A percentile compares a stretch with the other conserved stretches of the same genome.
phyloP scores from a whole-genome alignment of 768 basidiomycete species.

The Termitomyces titanicus region DNA sequence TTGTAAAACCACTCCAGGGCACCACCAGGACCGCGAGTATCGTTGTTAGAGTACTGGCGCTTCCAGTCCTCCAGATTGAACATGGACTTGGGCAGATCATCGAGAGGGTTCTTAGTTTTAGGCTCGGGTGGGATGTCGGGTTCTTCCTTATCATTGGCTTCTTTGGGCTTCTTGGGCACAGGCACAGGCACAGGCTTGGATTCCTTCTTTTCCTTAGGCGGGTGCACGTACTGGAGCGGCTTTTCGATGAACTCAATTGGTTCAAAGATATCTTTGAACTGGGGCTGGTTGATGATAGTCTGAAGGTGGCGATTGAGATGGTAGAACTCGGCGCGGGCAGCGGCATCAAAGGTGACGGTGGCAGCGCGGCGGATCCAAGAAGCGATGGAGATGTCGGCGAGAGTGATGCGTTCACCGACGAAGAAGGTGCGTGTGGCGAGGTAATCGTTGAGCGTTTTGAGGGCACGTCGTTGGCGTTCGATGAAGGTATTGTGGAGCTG shows the following conservation, averaged over 20 bases:
- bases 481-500: constrained; percentile 55
- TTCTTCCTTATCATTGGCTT: constrained; percentile 83
- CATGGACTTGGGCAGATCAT: constrained; percentile 80
- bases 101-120: constrained; percentile 93
- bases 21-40: constrained; percentile 82
- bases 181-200: constrained; percentile 46
- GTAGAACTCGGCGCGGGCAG: constrained; percentile 60
- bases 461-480: constrained; percentile 54
- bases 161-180: constrained; percentile 62
- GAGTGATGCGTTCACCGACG: constrained; percentile 89
- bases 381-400: constrained; percentile 81
- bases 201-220: constrained; percentile 75
- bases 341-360: constrained; percentile 58
- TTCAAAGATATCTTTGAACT: constrained; percentile 63
- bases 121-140: constrained; percentile 68
- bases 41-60: constrained; percentile 95
- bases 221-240: constrained; percentile 64
- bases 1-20: constrained; percentile 96
- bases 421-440: constrained; percentile 82
- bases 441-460: constrained; percentile 68
- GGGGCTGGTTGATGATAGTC: constrained; percentile 83
- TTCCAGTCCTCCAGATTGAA: constrained; percentile 97
- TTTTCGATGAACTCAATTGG: constrained; percentile 63
- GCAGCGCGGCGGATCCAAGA: constrained; percentile 49
- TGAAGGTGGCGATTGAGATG: constrained; percentile 82